Base-by-base conservation (phyloP, 805 yeast species). In the Kuraishia molischiana region DNA sequence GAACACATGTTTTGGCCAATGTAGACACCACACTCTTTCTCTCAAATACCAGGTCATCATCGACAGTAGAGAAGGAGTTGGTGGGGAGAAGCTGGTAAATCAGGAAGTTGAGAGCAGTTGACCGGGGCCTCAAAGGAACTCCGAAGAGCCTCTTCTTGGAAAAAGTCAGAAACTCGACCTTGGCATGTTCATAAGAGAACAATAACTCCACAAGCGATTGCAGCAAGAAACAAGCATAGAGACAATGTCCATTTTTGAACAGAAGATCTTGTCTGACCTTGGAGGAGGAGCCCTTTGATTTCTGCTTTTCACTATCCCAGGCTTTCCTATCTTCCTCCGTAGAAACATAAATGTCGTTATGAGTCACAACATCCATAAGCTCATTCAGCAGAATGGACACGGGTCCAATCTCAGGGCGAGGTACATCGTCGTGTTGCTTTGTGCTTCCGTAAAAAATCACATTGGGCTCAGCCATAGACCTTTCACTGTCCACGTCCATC, bases 121-220 rank as follows among this genome's bases (percentile, higher is more conserved):
- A 67, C 21, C 90, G 67, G 2, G 95, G 94, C 49, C 79, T 85
- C 2, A 60, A 50, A 11, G 62, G 72, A 2, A 42, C 34, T 3
- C 40, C 36, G 13, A 50, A 37, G 49, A 38, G 42, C 41, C 53
- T 37, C 52, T 78, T 77, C 63, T 78, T 80, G 2, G 90, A 77
- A 47, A 74, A 89, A 0, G 90, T 78, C 40, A 87, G 60, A 49
- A 89, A 82, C 48, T 87, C 95, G 36, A 83, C 67, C 53, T 89
- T 89, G 36, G 87, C 74, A 43, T 78, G 79, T 43, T 79, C 81
- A 53, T 87, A 89, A 2, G 95, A 83, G 2, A 79, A 73, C 5
- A 89, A 56, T 5, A 86, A 58, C 46, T 89, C 97, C 0, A 78
- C 69, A 29, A 87, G 56, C 0, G 75, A 59, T 45, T 78, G 84